Evolutionary conservation across 192 early-diverging fungal species (phyloP).

Genomic region (Paraglomus brasilianum): DNA sequence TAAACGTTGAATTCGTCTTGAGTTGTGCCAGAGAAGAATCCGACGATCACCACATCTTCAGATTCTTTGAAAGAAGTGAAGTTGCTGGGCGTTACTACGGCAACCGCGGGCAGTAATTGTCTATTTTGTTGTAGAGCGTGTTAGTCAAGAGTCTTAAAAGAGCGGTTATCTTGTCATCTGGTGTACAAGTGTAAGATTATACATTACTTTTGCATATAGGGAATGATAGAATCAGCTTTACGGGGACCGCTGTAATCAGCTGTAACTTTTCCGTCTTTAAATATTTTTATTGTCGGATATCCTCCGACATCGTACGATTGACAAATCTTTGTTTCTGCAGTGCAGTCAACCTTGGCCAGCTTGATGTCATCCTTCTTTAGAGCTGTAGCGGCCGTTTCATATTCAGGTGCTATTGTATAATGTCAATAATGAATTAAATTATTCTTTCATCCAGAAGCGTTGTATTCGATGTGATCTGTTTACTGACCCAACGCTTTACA

Average conservation of each 20-base stretch:
- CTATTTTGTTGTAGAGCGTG: slow-evolving; percentile 35
- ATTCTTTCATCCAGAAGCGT: slow-evolving; percentile 14
- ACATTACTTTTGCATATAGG: slow-evolving; percentile 87
- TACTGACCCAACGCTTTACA: slow-evolving; percentile 78
- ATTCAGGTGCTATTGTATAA: slow-evolving; percentile 75
- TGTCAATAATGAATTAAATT: not conserved
- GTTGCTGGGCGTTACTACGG: slow-evolving; percentile 63
- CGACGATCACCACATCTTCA: slow-evolving; percentile 90
- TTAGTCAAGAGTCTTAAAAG: slow-evolving; percentile 7
- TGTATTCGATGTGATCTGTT: not conserved
- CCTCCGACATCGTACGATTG: slow-evolving; percentile 78
- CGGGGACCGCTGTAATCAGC: slow-evolving; percentile 84
- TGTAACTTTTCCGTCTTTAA: slow-evolving; percentile 64
- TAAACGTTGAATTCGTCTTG: slow-evolving; percentile 66
- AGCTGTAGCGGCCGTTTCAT: slow-evolving; percentile 85
- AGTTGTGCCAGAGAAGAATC: slow-evolving; percentile 64
- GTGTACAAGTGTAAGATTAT: not conserved
- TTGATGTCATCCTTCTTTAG: slow-evolving; percentile 74
- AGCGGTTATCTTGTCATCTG: not conserved
- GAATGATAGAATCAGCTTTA: slow-evolving; percentile 82
- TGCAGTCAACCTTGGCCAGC: slow-evolving; percentile 97
- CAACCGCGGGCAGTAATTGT: slow-evolving; percentile 81
- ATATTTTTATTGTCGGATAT: slow-evolving; percentile 94
- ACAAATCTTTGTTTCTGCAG: slow-evolving; percentile 81
- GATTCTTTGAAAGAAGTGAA: slow-evolving; percentile 75